These are phyloP conservation scores for Carex littledalei DNA, from an alignment of 176 grass and related monocot genomes.

Conservation along the genomic window DNA sequence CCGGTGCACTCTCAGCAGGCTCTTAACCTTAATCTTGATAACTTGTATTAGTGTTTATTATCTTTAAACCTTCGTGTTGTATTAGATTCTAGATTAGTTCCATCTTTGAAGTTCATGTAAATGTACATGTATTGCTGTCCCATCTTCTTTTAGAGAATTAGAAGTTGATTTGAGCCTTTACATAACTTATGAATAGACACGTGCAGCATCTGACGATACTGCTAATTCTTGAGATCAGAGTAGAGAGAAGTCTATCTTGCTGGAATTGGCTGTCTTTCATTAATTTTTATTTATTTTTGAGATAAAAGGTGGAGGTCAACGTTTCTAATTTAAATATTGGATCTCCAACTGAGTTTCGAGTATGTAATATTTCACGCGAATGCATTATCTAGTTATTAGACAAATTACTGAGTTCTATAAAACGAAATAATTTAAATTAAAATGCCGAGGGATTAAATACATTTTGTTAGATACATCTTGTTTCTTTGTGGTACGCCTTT, in stretches of 20 bases:
- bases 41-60: not conserved
- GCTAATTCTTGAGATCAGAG: not conserved
- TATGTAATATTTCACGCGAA: no score
- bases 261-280: not conserved
- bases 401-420: no score
- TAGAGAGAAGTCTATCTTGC: not conserved
- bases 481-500: no score
- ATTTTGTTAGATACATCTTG: no score
- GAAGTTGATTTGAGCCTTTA: no score
- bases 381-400: no score
- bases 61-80: slow-evolving; percentile 4
- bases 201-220: not conserved
- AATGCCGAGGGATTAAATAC: not conserved
- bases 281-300: no score
- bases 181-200: not conserved
- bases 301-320: no score
- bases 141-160: not conserved
- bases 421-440: not conserved
- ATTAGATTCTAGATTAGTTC: not conserved
- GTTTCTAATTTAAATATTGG: no score
- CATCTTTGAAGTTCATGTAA: not conserved
- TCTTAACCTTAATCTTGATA: slow-evolving; percentile 20
- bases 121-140: not conserved
- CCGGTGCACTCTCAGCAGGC: slow-evolving; percentile 50
- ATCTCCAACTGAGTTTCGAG: no score